Evolutionary conservation across 164 flowering plant species (phyloP).

Genomic region (Amborella trichopoda): DNA sequence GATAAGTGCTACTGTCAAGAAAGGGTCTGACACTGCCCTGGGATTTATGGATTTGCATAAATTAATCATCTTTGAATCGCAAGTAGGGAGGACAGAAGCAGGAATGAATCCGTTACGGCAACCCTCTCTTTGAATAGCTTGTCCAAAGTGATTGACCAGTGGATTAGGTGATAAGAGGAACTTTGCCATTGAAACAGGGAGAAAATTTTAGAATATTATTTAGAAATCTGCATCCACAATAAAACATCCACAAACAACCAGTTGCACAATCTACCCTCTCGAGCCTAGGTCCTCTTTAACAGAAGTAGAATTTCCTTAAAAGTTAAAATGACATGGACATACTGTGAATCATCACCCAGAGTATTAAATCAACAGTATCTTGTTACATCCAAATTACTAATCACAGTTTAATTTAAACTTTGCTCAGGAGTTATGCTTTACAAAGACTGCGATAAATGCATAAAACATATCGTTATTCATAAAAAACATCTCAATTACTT

Average conservation of each 20-base stretch:
- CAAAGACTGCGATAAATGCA: no score
- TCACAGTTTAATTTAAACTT: no score
- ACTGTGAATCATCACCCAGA: no score
- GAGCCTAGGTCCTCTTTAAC: no score
- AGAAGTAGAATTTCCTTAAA: no score
- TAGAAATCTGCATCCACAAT: conserved; percentile 1
- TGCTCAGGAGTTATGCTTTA: no score
- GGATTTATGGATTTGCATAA: conserved; percentile 60
- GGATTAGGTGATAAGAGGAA: conserved; percentile 57
- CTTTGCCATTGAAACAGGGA: conserved; percentile 24
- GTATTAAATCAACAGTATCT: no score
- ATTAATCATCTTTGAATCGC: conserved; percentile 46
- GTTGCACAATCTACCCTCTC: no score
- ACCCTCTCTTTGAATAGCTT: conserved; percentile 46
- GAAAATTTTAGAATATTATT: conserved; percentile 2
- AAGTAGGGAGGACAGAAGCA: conserved; percentile 42
- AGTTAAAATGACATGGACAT: no score
- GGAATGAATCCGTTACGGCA: conserved; percentile 42
- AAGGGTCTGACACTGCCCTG: conserved; percentile 47
- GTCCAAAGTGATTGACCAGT: conserved; percentile 68
- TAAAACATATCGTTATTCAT: no score
- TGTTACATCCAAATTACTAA: no score
- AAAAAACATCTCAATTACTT: no score
- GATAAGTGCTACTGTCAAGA: conserved; percentile 30
- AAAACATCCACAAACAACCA: background rate